Base-by-base conservation (phyloP, 2,329 filamentous ascomycete species). In the Ceratocystis cacaofunesta region DNA sequence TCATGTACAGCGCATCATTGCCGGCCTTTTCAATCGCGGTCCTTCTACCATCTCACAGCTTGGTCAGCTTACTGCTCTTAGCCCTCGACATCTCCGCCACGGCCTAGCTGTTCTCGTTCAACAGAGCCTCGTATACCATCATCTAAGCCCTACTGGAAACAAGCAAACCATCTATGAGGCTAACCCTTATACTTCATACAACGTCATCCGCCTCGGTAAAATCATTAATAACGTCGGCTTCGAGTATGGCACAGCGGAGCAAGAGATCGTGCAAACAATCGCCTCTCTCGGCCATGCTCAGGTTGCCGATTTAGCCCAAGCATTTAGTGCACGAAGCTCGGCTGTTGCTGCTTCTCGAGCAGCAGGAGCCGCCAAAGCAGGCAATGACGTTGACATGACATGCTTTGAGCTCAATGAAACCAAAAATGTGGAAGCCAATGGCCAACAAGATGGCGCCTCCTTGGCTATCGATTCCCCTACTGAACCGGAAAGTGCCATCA, bases 31-130 rank as follows among this genome's bases (percentile, higher is more conserved):
- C 70, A 85, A 84, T 70, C 84, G 88, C 74, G 94, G 94, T 69
- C 86, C 92, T 70, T 86, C 91, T 62, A 83, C 85, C 30, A 79
- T 92, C 67, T 75, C 80, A 63, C 85, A 87, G 68, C 79, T 99
- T 41, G 81, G 81, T 52, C 85, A 86, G 63, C 81, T 88, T 72
- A 91, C 89, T 22, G 83, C 85, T 62, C 82, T 96, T 62, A 84
- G 82, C 65, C 80, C 82, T n/a, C 84, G 85, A 64, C 87, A 95
- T 72, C 78, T 96, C 69, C 88, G 87, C 71, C 85, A 92, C 76
- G 91, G 88, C 22, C 81, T 99, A 63, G 86, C 85, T 64, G 87
- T 94, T 41, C 85, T 97, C 69, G 83, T 95, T 52, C 92, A 97
- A 73, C 89, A 96, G 73, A 90, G 92, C 72, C 83, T 97, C 61